A percentile compares a stretch with the other conserved stretches of the same genome.
These are phyloP conservation scores for Talaromyces sp. DNA, from an alignment of 2,329 filamentous ascomycete genomes.

Conservation along the genomic window DNA sequence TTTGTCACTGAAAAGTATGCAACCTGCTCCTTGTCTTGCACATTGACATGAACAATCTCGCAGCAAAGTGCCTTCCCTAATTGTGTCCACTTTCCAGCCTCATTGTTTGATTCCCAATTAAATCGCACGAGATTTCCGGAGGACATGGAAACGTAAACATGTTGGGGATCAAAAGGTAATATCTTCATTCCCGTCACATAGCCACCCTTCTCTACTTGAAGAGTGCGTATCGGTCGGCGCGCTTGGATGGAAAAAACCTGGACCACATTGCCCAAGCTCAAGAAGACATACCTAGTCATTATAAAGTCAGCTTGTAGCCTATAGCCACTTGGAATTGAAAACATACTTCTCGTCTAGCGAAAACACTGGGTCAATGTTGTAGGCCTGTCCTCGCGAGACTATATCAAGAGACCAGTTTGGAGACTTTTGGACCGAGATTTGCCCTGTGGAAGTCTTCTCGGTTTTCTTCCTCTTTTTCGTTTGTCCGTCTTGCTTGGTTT, in stretches of 20 bases:
- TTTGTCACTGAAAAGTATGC: slow-evolving; percentile 34
- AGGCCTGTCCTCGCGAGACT: slow-evolving; percentile 50
- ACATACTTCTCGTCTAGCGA: slow-evolving; percentile 51
- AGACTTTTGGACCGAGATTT: neutral
- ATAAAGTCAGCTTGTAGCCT: neutral
- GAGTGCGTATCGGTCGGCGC: slow-evolving; percentile 70
- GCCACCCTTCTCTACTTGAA: slow-evolving; percentile 49
- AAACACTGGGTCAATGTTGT: slow-evolving; percentile 52
- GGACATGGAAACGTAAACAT: slow-evolving; percentile 49
- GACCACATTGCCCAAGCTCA: slow-evolving; percentile 68
- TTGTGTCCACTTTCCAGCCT: slow-evolving; percentile 39
- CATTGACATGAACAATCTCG: slow-evolving; percentile 15
- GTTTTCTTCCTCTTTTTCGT: neutral
- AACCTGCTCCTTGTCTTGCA: slow-evolving; percentile 22
- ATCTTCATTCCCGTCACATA: slow-evolving; percentile 48
- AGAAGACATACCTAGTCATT: slow-evolving; percentile 60
- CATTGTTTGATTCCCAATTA: slow-evolving; percentile 50
- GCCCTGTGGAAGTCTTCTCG: neutral
- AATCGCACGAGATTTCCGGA: slow-evolving; percentile 49
- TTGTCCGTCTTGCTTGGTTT: slow-evolving; percentile 1
- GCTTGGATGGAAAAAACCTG: slow-evolving; percentile 76
- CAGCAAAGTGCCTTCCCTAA: slow-evolving; percentile 29
- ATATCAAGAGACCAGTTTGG: slow-evolving; percentile 43
- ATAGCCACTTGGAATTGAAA: neutral
- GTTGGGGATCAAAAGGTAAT: slow-evolving; percentile 45